Evolutionary conservation across 2,329 filamentous ascomycete genomes (phyloP).

Genomic region (Coleophoma crateriformis): DNA sequence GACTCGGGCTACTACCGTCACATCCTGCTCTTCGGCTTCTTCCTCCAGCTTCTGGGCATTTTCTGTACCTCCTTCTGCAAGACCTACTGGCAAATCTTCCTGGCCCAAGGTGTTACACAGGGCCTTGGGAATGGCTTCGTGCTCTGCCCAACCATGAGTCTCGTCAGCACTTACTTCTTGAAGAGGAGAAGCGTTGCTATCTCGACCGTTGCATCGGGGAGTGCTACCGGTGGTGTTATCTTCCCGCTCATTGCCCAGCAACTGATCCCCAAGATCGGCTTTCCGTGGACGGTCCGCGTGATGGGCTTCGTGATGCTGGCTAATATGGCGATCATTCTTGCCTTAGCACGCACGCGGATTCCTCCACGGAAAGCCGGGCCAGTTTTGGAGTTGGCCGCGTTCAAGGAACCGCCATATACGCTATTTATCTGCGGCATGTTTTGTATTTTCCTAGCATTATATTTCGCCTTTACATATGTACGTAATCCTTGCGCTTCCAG

Average conservation of each 20-base stretch:
- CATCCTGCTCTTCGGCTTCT: conserved; percentile 5
- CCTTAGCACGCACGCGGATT: conserved; percentile 18
- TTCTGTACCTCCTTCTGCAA: conserved; percentile 28
- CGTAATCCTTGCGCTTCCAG: not conserved
- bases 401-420: conserved; percentile 31
- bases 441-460: not conserved
- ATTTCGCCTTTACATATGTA: conserved; percentile 1
- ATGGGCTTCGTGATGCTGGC: conserved; percentile 37
- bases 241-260: conserved; percentile 36
- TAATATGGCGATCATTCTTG: conserved; percentile 29
- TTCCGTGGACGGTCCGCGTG: conserved; percentile 37
- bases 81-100: conserved; percentile 31
- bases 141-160: conserved; percentile 28
- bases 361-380: conserved; percentile 28
- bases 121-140: conserved; percentile 31
- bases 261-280: conserved; percentile 33
- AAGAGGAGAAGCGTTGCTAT: conserved; percentile 26
- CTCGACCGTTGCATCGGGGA: conserved; percentile 28
- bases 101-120: conserved; percentile 31
- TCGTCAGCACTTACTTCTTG: conserved; percentile 24
- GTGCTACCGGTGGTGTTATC: conserved; percentile 33
- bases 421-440: conserved; percentile 1
- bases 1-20: conserved; percentile 34
- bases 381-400: conserved; percentile 33
- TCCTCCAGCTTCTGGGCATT: conserved; percentile 22